Conservation (phyloP, 768 basidiomycete genomes). For the Tubosaeta sp. region DNA sequence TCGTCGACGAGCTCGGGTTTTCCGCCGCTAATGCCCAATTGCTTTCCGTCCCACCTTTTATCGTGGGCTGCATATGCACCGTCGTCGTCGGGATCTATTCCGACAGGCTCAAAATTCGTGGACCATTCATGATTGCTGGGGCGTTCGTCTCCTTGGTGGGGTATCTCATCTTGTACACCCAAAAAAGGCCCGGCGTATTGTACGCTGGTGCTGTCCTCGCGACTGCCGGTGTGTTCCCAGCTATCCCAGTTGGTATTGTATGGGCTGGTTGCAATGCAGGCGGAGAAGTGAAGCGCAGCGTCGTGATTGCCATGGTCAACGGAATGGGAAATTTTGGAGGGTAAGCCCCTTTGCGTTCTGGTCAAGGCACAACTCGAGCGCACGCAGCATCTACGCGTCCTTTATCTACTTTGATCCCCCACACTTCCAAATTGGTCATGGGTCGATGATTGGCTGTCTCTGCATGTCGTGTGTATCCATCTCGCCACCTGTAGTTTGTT, state of each 20-base stretch:
- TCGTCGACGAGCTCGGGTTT: slow-evolving; percentile 1
- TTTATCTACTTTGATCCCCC: slow-evolving; percentile 1
- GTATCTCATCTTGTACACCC: not conserved
- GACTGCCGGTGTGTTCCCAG: not conserved
- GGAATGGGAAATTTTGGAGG: not conserved
- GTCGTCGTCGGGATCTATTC: not conserved
- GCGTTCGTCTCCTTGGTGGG: not conserved
- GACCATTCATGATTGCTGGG: not conserved
- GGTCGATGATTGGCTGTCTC: not conserved
- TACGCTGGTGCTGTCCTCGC: not conserved
- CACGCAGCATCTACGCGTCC: not conserved
- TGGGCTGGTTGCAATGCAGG: not conserved
- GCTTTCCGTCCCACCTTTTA: slow-evolving; percentile 1
- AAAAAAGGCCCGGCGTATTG: not conserved
- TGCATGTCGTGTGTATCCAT: not conserved
- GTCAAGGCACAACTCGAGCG: not conserved
- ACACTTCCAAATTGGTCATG: not conserved
- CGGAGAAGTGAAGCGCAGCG: not conserved
- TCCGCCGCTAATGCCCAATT: not conserved
- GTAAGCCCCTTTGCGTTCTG: not conserved
- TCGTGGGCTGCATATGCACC: not conserved
- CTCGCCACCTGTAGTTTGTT: not conserved
- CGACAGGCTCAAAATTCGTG: not conserved
- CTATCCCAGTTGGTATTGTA: not conserved
- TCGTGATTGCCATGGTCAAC: not conserved